Conservation (phyloP, 306 rosid genomes). For the Parietaria judaica region DNA sequence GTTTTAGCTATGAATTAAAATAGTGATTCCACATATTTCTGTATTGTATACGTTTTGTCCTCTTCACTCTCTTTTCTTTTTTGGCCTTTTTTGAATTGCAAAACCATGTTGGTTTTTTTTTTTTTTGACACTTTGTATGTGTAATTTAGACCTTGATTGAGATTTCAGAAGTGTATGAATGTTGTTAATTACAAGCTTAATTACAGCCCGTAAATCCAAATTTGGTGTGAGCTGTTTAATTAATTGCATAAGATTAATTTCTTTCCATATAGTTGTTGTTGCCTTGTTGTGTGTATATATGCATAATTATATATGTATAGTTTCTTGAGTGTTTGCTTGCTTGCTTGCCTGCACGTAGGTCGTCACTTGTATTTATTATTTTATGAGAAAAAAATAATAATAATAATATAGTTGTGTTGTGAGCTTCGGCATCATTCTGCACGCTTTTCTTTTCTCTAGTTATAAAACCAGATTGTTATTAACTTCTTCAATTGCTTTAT, state of each 20-base stretch:
- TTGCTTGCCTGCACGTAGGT: constrained; percentile 20
- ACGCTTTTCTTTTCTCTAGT: too few species aligned
- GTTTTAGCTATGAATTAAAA: constrained; percentile 2
- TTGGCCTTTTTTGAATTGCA: background rate
- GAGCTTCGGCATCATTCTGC: too few species aligned
- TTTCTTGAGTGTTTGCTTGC: background rate
- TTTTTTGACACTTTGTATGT: background rate
- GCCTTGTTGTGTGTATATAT: too few species aligned
- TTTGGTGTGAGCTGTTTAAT: too few species aligned
- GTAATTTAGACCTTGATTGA: background rate
- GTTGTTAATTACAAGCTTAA: background rate
- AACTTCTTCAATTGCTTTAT: too few species aligned
- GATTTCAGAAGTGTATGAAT: background rate
- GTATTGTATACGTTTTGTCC: background rate
- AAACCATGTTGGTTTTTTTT: constrained; percentile 6
- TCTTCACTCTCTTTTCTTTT: background rate
- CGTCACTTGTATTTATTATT: background rate
- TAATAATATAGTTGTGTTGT: too few species aligned
- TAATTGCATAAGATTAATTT: background rate
- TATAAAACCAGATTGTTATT: too few species aligned
- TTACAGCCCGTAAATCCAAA: too few species aligned
- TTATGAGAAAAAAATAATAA: too few species aligned
- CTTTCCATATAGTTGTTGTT: too few species aligned
- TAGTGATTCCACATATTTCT: too few species aligned
- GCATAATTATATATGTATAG: too few species aligned